Percentiles rank a stretch among this genome's conserved stretches.
Evolutionary conservation across 805 yeast species (phyloP).

Genomic region (Pichia cephalocereana): DNA sequence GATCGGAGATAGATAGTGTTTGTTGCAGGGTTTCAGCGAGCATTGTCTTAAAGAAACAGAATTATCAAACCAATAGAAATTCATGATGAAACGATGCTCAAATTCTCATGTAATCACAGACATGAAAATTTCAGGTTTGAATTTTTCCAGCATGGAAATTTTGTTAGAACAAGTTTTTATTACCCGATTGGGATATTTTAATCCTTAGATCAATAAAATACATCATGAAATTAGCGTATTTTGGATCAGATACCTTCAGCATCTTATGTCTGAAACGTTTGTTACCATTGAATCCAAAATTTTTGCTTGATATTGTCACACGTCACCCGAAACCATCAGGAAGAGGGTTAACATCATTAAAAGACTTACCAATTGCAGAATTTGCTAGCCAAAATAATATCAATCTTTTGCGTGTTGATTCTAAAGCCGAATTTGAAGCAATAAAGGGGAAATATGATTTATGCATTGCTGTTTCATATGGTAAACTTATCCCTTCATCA

Average conservation of each 20-base stretch:
- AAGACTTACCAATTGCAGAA: conserved; percentile 45
- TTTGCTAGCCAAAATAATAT: conserved; percentile 30
- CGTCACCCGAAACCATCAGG: conserved; percentile 59
- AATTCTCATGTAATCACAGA: too few species aligned
- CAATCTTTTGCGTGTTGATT: conserved; percentile 43
- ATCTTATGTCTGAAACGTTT: conserved; percentile 39
- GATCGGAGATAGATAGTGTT: conserved; percentile 29
- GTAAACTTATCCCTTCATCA: conserved; percentile 61
- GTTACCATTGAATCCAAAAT: conserved; percentile 16
- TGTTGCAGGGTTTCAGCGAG: background rate
- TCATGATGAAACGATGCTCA: too few species aligned
- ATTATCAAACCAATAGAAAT: too few species aligned
- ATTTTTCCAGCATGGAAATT: too few species aligned
- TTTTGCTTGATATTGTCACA: conserved; percentile 49
- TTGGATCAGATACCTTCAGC: conserved; percentile 73
- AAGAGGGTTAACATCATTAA: conserved; percentile 35
- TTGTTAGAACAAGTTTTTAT: too few species aligned
- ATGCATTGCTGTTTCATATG: conserved; percentile 90
- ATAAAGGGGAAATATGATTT: conserved; percentile 37
- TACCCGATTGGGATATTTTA: too few species aligned
- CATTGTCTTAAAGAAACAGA: background rate
- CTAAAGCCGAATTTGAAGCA: conserved; percentile 28
- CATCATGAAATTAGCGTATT: conserved; percentile 41
- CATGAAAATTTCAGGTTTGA: too few species aligned
- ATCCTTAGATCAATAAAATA: background rate